phyloP scores from a whole-genome alignment of 2,329 filamentous ascomycete genomes.

The Fusarium sp. region DNA sequence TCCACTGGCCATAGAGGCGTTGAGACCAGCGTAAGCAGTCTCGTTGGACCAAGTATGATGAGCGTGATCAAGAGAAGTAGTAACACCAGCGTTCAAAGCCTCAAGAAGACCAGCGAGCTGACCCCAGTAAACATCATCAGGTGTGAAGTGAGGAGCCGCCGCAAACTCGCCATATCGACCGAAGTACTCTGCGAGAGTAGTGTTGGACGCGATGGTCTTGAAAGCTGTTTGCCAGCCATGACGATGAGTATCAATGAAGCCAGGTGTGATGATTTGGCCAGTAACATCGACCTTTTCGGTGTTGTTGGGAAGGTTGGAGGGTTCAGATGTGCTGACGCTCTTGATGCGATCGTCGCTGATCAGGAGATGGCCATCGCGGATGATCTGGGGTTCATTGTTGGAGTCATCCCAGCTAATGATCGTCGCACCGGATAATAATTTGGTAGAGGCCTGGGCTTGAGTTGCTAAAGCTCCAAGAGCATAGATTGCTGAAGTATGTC shows the following conservation, averaged over 20 bases:
- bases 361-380: constrained; percentile 11
- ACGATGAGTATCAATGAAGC: constrained; percentile 68
- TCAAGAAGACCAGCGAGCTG: constrained; percentile 62
- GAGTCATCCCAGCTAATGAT: constrained; percentile 32
- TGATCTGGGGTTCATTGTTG: not conserved
- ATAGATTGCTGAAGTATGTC: not conserved
- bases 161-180: constrained; percentile 53
- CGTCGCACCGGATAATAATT: constrained; percentile 23
- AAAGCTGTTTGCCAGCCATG: constrained; percentile 68
- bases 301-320: constrained; percentile 9
- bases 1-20: constrained; percentile 61
- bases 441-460: not conserved
- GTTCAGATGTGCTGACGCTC: not conserved
- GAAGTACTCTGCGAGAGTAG: constrained; percentile 62
- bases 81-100: constrained; percentile 64
- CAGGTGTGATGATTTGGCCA: constrained; percentile 64
- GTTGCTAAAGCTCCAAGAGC: not conserved
- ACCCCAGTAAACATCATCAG: constrained; percentile 60
- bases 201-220: constrained; percentile 65
- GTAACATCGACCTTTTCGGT: constrained; percentile 60
- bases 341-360: constrained; percentile 16
- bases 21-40: constrained; percentile 57
- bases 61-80: constrained; percentile 64
- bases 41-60: constrained; percentile 60
- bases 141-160: constrained; percentile 49